Evolutionary conservation across 2,329 filamentous ascomycete species (phyloP), one percentile per base, ranked within the genome.

Genomic region (Neobulgaria alba): DNA sequence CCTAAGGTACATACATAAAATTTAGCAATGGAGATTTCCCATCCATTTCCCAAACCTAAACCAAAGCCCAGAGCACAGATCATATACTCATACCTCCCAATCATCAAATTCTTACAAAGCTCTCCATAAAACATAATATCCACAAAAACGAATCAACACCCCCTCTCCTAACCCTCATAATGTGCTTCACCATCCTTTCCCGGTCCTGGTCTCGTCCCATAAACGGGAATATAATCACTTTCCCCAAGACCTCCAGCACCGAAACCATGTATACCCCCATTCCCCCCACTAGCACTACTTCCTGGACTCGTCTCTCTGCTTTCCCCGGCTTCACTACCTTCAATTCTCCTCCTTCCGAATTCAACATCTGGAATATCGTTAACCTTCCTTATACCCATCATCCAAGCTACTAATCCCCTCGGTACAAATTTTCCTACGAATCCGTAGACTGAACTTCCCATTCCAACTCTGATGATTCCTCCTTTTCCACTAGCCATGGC

Each of bases 381-480:
- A 3, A 81, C 76, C 42, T 67, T 67, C 46, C 79, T 70, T 43
- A 89, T 75, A 9, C 88, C 88, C 76, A 96, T 82, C 84, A 96
- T 94, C 84, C 86, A 92, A 2, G 79, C 80, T n/a, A 96, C 82
- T 12, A 95, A 60, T 2, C 79, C 73, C 15, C 76, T 71, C 1
- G 92, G 90, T 17, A 84, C 72, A 75, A 82, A 90, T 29, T 76
- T 74, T 4, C 89, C 92, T 5, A 96, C 82, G 20, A 95, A 71
- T 29, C 85, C 84, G 62, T 96, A 96, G 1, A 88, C 71, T 41
- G 82, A 71, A 37, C 87, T 86, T 5, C 92, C 92, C 38, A 88
- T 77, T 1, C 92, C 92, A 12, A 95, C 82, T 43, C 85, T 80
- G 49, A 90, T 75, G 1, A 84, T 75, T 26, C 75, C 68, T 34